These are phyloP conservation scores for Berberis vulgaris DNA, from an alignment of 164 flowering plant species.

Conservation along the genomic window DNA sequence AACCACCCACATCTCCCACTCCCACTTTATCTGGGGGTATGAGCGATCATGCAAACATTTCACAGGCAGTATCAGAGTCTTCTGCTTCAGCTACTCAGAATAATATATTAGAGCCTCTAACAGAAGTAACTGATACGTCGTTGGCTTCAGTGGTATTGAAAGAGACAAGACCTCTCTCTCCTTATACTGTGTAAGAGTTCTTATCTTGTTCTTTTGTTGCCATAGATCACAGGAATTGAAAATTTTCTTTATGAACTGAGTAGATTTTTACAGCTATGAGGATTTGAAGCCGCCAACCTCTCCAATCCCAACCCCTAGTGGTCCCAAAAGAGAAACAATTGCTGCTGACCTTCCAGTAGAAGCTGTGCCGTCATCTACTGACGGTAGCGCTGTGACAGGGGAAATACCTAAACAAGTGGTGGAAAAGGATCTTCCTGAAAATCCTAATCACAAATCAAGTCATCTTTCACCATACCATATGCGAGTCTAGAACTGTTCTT, in stretches of 20 bases:
- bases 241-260: no score
- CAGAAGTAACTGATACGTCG: conserved; percentile 3
- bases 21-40: not conserved
- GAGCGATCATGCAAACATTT: not conserved
- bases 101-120: conserved; percentile 2
- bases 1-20: not conserved
- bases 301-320: conserved; percentile 35
- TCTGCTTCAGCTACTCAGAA: conserved; percentile 9
- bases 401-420: not conserved
- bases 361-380: conserved; percentile 13
- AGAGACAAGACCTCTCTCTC: conserved; percentile 35
- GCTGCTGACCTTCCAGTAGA: conserved; percentile 7
- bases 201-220: not conserved
- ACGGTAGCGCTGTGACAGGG: conserved; percentile 17
- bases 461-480: conserved; percentile 2
- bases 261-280: not conserved
- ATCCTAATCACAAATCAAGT: not conserved
- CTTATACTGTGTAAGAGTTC: conserved; percentile 34
- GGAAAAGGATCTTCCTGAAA: not conserved
- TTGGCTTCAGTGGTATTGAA: conserved; percentile 6
- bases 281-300: conserved; percentile 9
- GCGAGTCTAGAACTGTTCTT: not conserved
- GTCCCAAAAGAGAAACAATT: conserved; percentile 13
- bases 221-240: not conserved
- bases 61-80: conserved; percentile 7